Conservation (phyloP, 192 early-diverging fungal genomes). For the Irineochytrium annulatum region DNA sequence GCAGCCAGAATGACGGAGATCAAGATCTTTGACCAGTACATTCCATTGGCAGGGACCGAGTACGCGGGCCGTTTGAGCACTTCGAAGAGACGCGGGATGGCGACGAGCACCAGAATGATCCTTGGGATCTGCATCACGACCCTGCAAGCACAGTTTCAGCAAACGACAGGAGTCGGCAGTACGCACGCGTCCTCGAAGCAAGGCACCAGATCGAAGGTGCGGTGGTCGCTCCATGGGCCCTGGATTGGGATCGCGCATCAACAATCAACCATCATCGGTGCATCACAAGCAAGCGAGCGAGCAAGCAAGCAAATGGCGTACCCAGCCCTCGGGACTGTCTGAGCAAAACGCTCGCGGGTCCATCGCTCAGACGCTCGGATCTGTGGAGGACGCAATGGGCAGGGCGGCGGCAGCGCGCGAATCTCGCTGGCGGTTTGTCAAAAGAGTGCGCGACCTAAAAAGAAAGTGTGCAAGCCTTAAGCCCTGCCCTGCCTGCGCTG, state of each 20-base stretch:
- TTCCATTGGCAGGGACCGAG: constrained; percentile 4
- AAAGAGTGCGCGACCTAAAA: too few species aligned
- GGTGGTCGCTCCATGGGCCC: constrained; percentile 39
- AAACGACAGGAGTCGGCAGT: too few species aligned
- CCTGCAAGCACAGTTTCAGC: background rate
- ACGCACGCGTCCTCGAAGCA: constrained; percentile 48
- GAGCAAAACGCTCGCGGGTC: constrained; percentile 14
- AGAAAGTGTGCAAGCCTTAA: too few species aligned
- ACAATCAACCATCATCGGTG: background rate
- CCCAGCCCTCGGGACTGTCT: constrained; percentile 6
- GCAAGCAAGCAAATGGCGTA: background rate
- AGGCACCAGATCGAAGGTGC: constrained; percentile 43
- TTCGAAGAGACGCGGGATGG: constrained; percentile 32
- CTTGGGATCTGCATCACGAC: constrained; percentile 22
- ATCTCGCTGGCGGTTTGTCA: too few species aligned
- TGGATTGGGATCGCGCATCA: background rate
- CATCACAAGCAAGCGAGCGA: background rate
- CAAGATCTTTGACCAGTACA: constrained; percentile 28
- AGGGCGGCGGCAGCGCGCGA: too few species aligned
- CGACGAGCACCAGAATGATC: constrained; percentile 35
- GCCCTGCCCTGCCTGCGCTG: too few species aligned
- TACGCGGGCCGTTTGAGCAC: constrained; percentile 20
- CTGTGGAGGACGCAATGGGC: too few species aligned
- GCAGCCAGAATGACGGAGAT: background rate
- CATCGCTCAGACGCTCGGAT: too few species aligned